These are phyloP conservation scores for Podosphaera xanthii DNA, from an alignment of 2,329 filamentous ascomycete species.

Conservation along the genomic window DNA sequence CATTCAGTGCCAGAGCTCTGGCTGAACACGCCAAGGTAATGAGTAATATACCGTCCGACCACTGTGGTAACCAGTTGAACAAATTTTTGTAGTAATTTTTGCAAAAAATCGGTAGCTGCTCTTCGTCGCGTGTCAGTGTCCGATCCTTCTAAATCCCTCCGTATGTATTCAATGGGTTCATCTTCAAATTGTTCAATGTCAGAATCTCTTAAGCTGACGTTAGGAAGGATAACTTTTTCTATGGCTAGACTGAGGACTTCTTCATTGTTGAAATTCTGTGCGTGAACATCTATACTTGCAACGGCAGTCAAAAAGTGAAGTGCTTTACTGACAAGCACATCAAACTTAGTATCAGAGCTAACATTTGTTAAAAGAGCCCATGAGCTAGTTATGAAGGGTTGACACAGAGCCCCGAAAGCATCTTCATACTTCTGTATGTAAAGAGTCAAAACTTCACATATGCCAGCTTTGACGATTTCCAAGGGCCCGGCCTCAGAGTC, in stretches of 20 bases:
- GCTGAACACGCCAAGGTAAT: slow-evolving; percentile 55
- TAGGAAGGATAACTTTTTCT: slow-evolving; percentile 87
- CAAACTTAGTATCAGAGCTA: slow-evolving; percentile 75
- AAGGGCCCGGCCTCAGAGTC: slow-evolving; percentile 70
- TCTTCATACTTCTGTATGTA: slow-evolving; percentile 93
- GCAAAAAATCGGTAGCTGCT: slow-evolving; percentile 84
- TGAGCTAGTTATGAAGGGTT: slow-evolving; percentile 68
- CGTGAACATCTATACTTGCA: slow-evolving; percentile 54
- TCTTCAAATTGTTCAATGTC: slow-evolving; percentile 95
- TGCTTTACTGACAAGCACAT: slow-evolving; percentile 81
- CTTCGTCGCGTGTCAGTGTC: slow-evolving; percentile 83
- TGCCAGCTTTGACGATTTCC: slow-evolving; percentile 77
- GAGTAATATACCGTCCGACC: slow-evolving; percentile 68
- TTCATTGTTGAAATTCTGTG: slow-evolving; percentile 65
- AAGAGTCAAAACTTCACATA: slow-evolving; percentile 73
- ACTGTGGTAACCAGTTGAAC: slow-evolving; percentile 65
- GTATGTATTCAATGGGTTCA: slow-evolving; percentile 95
- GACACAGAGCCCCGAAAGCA: slow-evolving; percentile 60
- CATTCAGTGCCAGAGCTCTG: slow-evolving; percentile 50
- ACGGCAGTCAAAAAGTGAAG: slow-evolving; percentile 86
- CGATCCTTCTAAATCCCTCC: slow-evolving; percentile 82
- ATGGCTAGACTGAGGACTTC: slow-evolving; percentile 65
- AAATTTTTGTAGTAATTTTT: slow-evolving; percentile 73
- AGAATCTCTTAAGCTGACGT: slow-evolving; percentile 74
- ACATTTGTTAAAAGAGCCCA: slow-evolving; percentile 81